These are phyloP conservation scores for Ocimum tenuiflorum DNA, from an alignment of 257 asterid species.

Conservation along the genomic window DNA sequence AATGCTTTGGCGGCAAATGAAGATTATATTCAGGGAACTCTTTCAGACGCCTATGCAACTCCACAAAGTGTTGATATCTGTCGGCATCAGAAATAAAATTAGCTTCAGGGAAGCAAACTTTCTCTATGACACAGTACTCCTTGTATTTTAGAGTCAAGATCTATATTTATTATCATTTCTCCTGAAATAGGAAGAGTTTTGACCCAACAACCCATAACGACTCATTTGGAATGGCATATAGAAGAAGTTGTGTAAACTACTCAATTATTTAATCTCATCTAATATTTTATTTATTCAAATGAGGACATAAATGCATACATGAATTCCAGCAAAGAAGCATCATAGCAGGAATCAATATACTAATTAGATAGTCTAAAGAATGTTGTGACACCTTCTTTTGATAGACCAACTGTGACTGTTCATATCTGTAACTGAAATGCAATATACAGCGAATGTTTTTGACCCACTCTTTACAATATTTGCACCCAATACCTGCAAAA, in stretches of 20 bases:
- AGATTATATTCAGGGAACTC: slow-evolving; percentile 83
- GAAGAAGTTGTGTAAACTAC: not conserved
- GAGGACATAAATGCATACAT: slow-evolving; percentile 7
- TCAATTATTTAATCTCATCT: not conserved
- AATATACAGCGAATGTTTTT: slow-evolving; percentile 75
- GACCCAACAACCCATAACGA: slow-evolving; percentile 2
- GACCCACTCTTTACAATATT: slow-evolving; percentile 94
- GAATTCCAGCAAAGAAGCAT: not conserved
- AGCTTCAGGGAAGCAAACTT: slow-evolving; percentile 11
- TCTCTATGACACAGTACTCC: slow-evolving; percentile 5
- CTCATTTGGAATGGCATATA: slow-evolving; percentile 1
- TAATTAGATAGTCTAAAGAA: slow-evolving; percentile 7
- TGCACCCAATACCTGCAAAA: slow-evolving; percentile 76
- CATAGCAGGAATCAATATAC: slow-evolving; percentile 5
- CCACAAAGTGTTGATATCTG: slow-evolving; percentile 95
- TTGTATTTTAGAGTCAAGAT: not conserved
- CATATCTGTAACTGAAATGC: slow-evolving; percentile 74
- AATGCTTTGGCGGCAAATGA: slow-evolving; percentile 97
- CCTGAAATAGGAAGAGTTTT: not conserved
- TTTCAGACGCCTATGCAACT: slow-evolving; percentile 93
- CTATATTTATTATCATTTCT: not conserved
- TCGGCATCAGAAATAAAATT: slow-evolving; percentile 25
- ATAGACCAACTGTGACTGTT: slow-evolving; percentile 85
- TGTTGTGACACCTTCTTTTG: slow-evolving; percentile 72
- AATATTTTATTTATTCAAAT: not conserved